Evolutionary conservation across 129 eudicot species (phyloP).

Genomic region (Tagetes erecta): DNA sequence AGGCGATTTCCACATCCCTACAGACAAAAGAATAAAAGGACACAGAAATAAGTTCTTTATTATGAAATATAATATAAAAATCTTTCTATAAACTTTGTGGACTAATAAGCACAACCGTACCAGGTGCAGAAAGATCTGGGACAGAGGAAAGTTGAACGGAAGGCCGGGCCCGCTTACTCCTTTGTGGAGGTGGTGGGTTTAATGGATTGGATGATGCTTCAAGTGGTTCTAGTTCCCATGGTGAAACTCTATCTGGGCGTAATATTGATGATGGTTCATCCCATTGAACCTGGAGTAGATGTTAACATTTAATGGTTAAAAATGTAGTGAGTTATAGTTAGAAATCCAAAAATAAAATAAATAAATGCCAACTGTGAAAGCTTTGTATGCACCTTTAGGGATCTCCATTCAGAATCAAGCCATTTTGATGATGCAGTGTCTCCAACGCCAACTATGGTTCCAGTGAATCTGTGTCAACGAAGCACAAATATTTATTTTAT

Average conservation of each 20-base stretch:
- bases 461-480: slow-evolving; percentile 71
- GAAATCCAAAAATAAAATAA: no score
- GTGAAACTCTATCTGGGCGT: slow-evolving; percentile 91
- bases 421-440: slow-evolving; percentile 70
- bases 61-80: background rate
- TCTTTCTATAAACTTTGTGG: background rate
- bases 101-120: slow-evolving; percentile 31
- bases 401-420: slow-evolving; percentile 96
- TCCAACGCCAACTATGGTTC: slow-evolving; percentile 90
- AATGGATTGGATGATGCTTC: slow-evolving; percentile 55
- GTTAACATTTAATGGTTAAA: background rate
- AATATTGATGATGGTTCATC: slow-evolving; percentile 88
- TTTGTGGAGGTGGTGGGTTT: slow-evolving; percentile 66
- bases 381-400: slow-evolving; percentile 59
- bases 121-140: slow-evolving; percentile 60
- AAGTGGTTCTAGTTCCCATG: slow-evolving; percentile 97
- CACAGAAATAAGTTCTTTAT: no score
- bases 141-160: slow-evolving; percentile 52
- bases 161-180: slow-evolving; percentile 77
- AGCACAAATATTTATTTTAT: background rate
- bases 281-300: slow-evolving; percentile 85
- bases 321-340: no score
- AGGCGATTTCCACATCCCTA: slow-evolving; percentile 81
- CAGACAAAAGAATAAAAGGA: background rate
- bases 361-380: background rate